Base-by-base conservation (phyloP, 2,329 filamentous ascomycete species). In the Hymenoscyphus salicellus region DNA sequence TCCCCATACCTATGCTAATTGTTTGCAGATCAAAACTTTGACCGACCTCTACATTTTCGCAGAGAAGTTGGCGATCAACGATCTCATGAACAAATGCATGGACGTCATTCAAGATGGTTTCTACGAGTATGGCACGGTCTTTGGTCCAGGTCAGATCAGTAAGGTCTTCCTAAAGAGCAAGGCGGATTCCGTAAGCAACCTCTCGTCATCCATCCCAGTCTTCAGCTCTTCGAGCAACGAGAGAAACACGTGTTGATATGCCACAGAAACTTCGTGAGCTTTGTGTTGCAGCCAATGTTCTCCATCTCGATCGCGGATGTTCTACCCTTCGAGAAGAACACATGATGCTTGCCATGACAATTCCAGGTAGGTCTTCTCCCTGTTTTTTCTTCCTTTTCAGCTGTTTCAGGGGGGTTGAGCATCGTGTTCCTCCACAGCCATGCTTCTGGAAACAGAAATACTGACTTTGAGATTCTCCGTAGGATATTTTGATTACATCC, bases 21-120 rank as follows among this genome's bases (percentile, higher is more conserved):
- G 68, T 11, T 61, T 41, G 7, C 14, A 6, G 14, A 30, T 36
- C 23, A n/a, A 14, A 10, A 63, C 59, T 16, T 62, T 71, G n/a
- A 63, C 66, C 7, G 56, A 55, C 11, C 38, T 71, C 1, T 70
- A 68, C 55, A 43, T 30, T 16, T 23, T 71, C 11, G 67, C 59
- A 7, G 69, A 71, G 43, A 65, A 65, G 32, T 62, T 43, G 11
- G 63, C 61, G 1, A 61, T 68, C 26, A 23, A 63, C 6, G 55
- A 62, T 16, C 33, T 71, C 16, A 63, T 66, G 55, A 70, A 71
- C 58, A 64, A 63, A 7, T 46, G 66, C 3, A 66, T 69, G 17
- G 70, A 71, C 58, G 58, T 57, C 11, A 64, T 71, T 59, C 67
- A 70, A 58, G 66, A 70, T 63, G 66, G 64, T 1, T 69, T 64